phyloP scores from a whole-genome alignment of 2,329 filamentous ascomycete species.

The Sclerotinia minor region DNA sequence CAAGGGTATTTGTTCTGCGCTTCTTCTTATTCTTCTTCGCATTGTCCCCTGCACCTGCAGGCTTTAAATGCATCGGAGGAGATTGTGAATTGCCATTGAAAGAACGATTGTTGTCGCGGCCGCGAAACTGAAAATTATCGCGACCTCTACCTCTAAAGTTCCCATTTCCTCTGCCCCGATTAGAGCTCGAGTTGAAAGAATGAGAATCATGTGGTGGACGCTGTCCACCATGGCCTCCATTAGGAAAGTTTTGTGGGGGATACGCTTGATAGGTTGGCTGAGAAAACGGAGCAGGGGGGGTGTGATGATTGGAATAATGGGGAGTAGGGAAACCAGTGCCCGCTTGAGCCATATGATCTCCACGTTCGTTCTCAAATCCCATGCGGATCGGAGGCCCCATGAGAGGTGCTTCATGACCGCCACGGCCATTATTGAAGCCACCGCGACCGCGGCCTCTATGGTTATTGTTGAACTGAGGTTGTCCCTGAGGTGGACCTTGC shows the following conservation, averaged over 20 bases:
- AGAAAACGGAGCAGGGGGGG: constrained; percentile 39
- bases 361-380: constrained; percentile 53
- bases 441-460: constrained; percentile 40
- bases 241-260: constrained; percentile 43
- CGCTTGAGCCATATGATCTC: constrained; percentile 47
- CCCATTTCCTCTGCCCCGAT: constrained; percentile 46
- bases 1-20: constrained; percentile 69
- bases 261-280: constrained; percentile 44
- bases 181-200: constrained; percentile 43
- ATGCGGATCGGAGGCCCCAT: constrained; percentile 58
- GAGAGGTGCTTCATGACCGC: constrained; percentile 46
- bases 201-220: constrained; percentile 42
- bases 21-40: constrained; percentile 63
- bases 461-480: constrained; percentile 44
- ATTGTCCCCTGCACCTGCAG: constrained; percentile 43
- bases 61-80: constrained; percentile 30
- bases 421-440: constrained; percentile 46
- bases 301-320: constrained; percentile 42
- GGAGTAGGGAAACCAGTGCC: constrained; percentile 46
- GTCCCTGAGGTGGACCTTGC: constrained; percentile 45
- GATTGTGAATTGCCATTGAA: constrained; percentile 26
- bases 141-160: constrained; percentile 44
- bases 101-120: constrained; percentile 41
- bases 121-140: constrained; percentile 46
- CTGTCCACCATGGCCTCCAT: constrained; percentile 35